Base-by-base conservation (phyloP, 306 rosid genomes). In the Trifolium dubium region DNA sequence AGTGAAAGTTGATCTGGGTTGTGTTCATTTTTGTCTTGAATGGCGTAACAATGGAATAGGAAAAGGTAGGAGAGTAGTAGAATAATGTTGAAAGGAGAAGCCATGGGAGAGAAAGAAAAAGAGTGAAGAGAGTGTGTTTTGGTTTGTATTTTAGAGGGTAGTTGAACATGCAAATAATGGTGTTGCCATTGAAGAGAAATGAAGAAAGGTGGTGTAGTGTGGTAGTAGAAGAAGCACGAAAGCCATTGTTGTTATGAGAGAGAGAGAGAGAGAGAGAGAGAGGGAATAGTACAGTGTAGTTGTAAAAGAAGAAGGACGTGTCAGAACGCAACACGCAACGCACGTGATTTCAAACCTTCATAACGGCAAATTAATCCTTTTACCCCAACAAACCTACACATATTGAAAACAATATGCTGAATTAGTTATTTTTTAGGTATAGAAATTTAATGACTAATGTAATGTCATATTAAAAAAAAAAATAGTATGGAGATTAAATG, bases 321-420 rank as follows among this genome's bases (percentile, higher is more conserved):
- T 86, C 90, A 88, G 93, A 78, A 60, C 41, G 71, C 8, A 30
- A 73, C 89, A 92, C 92, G 94, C 74, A 87, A 29, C 50, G 82
- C 96, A 88, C 96, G 94, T 90, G 98, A 88, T 79, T 86, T 34
- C 2, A 5, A 6, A 39, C 64, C 64, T 64, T 32, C 32, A n/a
- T 59, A 83, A 79, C 85, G 70, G 82, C 85, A 83, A 58, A 47
- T 69, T 67, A 13, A 58, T 30, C 30, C 34, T 66, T 65, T 23
- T 23, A 23, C 23, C 23, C 23, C 23, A 23, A 23, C 23, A 23
- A 23, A 23, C 23, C 23, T 23, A 23, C 23, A 23, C 23, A 23
- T 23, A 23, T 23, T 23, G 23, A 23, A 23, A 23, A 23, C 23
- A 23, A 23, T 23, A 23, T 23, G 1, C 23, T 23, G 1, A 0